Conservation (phyloP, 257 asterid genomes). For the Solanum corneliomulleri region DNA sequence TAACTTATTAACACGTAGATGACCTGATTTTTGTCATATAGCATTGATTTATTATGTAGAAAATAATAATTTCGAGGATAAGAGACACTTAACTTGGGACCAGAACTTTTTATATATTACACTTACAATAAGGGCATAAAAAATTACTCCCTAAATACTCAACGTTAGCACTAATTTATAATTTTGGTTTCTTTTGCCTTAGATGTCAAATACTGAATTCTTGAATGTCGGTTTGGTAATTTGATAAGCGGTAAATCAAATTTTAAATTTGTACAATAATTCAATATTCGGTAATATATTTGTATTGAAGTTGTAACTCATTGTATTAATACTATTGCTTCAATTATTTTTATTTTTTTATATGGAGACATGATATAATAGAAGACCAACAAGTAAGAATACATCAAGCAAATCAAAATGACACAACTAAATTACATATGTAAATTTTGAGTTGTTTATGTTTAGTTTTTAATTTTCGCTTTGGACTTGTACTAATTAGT, state of each 20-base stretch:
- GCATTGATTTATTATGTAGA: neutral
- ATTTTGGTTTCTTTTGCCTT: neutral
- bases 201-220: neutral
- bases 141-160: neutral
- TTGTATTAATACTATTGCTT: neutral
- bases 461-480: neutral
- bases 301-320: too few relatives aligned
- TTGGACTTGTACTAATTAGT: neutral
- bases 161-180: neutral
- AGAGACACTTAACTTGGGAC: neutral
- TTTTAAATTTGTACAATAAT: too few relatives aligned
- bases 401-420: neutral
- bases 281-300: neutral
- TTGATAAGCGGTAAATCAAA: too few relatives aligned
- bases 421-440: neutral
- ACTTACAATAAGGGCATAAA: neutral
- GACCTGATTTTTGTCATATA: neutral
- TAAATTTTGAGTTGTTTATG: neutral
- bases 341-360: too few relatives aligned
- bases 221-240: neutral
- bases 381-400: neutral
- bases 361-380: neutral
- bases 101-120: neutral
- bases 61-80: neutral
- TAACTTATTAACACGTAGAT: too few relatives aligned